Evolutionary conservation across 2,329 filamentous ascomycete species (phyloP).

Genomic region (Pestalotiopsis sp.): DNA sequence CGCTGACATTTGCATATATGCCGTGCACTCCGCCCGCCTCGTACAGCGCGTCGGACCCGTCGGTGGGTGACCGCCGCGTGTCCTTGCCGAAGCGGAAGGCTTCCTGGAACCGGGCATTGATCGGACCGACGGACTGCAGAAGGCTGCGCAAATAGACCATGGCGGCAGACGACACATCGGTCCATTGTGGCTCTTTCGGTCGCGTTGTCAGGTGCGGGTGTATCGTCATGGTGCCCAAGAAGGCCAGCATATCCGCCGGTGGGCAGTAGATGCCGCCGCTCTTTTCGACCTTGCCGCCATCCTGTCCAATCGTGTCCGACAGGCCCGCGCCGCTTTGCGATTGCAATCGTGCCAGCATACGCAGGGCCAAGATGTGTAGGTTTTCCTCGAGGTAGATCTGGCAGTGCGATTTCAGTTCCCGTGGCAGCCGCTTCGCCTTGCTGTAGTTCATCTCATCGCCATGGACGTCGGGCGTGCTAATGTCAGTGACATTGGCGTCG

Average conservation of each 20-base stretch:
- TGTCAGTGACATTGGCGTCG: conserved; percentile 18
- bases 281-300: conserved; percentile 11
- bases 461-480: conserved; percentile 21
- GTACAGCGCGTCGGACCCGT: conserved; percentile 55
- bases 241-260: conserved; percentile 70
- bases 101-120: conserved; percentile 68
- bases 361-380: conserved; percentile 63
- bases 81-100: conserved; percentile 67
- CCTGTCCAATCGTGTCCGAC: neutral
- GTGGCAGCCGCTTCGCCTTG: conserved; percentile 57
- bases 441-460: conserved; percentile 44
- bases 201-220: conserved; percentile 81
- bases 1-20: conserved; percentile 63
- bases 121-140: conserved; percentile 64
- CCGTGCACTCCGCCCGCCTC: conserved; percentile 55
- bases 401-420: conserved; percentile 66
- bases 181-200: conserved; percentile 60
- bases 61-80: conserved; percentile 29
- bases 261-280: conserved; percentile 56
- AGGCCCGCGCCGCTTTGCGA: conserved; percentile 42
- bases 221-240: conserved; percentile 80
- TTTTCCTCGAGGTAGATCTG: conserved; percentile 76
- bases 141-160: conserved; percentile 71
- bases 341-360: conserved; percentile 66
- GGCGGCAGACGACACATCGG: conserved; percentile 66